phyloP scores from a whole-genome alignment of 371 early-diverging fungal genomes.

The Mortierella sp. region DNA sequence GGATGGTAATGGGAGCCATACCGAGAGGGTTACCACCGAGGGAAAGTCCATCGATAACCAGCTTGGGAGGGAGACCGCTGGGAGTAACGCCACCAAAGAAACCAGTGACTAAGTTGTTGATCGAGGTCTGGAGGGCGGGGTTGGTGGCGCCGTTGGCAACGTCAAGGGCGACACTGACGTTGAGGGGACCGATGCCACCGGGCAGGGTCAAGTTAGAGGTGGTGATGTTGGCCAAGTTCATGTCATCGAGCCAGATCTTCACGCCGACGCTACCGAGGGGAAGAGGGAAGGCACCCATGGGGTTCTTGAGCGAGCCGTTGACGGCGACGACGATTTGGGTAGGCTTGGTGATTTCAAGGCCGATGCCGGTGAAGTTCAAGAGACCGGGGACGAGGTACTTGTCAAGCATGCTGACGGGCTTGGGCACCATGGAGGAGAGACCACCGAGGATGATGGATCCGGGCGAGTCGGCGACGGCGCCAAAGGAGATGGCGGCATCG shows the following conservation, averaged over 20 bases:
- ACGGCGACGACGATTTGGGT: conserved; percentile 31
- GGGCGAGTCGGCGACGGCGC: conserved; percentile 27
- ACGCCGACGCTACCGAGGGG: conserved; percentile 36
- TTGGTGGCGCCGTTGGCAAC: conserved; percentile 35
- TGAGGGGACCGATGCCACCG: conserved; percentile 31
- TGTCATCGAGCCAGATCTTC: conserved; percentile 26
- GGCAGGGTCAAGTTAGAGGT: conserved; percentile 21
- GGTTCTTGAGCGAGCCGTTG: conserved; percentile 35
- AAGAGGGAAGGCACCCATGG: conserved; percentile 29
- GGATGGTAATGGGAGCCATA: conserved; percentile 32
- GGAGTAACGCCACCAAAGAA: conserved; percentile 42
- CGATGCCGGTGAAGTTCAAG: conserved; percentile 35
- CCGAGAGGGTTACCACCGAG: conserved; percentile 24
- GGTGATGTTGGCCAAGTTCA: conserved; percentile 42
- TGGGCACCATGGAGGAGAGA: conserved; percentile 39
- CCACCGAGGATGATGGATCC: conserved; percentile 43
- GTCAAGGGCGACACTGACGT: conserved; percentile 37
- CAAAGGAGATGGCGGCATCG: conserved; percentile 36
- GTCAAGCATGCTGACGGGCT: conserved; percentile 40
- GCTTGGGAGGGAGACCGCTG: conserved; percentile 31
- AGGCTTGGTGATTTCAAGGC: conserved; percentile 28
- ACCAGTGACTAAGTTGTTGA: conserved; percentile 39
- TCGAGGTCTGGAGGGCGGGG: conserved; percentile 36
- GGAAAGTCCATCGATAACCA: conserved; percentile 27
- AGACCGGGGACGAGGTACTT: conserved; percentile 53